Evolutionary conservation across 257 asterid genomes (phyloP).

Genomic region (Ilex asprella): DNA sequence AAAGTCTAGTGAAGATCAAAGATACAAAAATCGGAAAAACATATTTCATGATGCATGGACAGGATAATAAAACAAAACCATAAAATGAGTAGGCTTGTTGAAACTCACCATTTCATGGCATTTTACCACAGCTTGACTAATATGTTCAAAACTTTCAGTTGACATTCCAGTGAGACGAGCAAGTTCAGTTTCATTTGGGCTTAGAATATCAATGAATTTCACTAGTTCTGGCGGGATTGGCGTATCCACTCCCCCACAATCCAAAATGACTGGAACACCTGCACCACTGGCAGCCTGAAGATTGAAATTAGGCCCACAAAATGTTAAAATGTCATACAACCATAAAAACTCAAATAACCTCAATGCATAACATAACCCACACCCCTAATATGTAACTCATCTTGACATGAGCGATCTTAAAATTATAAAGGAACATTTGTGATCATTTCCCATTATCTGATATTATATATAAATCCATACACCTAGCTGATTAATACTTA

Average conservation of each 20-base stretch:
- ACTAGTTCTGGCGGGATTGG: constrained; percentile 74
- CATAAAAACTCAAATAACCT: no score
- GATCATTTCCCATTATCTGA: no score
- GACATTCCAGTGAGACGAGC: constrained; percentile 78
- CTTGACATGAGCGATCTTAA: no score
- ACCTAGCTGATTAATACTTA: no score
- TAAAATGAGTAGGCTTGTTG: neutral
- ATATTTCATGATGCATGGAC: no score
- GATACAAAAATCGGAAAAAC: no score
- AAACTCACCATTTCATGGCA: constrained; percentile 71
- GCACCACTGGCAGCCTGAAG: constrained; percentile 80
- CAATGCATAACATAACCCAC: no score
- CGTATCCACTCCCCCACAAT: constrained; percentile 93
- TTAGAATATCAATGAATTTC: constrained; percentile 49
- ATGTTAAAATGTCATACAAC: constrained; percentile 3
- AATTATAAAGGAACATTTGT: no score
- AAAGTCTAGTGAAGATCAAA: no score
- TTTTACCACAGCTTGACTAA: constrained; percentile 63
- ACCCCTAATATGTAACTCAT: no score
- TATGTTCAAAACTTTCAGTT: constrained; percentile 73
- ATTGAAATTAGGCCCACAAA: constrained; percentile 10
- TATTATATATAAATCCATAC: no score
- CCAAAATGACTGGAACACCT: constrained; percentile 75
- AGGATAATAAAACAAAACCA: no score
- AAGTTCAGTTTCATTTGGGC: constrained; percentile 94